phyloP scores from a whole-genome alignment of 495 filamentous ascomycete species.

The Copromyces sp. region DNA sequence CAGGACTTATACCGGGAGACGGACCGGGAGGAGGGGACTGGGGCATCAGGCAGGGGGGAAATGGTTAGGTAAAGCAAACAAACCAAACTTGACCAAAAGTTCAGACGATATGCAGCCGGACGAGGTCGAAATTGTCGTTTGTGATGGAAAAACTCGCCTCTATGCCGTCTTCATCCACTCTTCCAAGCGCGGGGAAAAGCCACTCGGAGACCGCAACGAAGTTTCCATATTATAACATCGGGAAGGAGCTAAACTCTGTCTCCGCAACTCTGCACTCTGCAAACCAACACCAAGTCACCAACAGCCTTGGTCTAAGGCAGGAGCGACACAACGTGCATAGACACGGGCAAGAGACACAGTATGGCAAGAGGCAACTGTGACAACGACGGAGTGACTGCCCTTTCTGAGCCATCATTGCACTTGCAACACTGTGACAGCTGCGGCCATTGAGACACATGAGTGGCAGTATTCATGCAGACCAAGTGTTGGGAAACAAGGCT shows the following conservation, averaged over 20 bases:
- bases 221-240: neutral
- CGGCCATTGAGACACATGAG: neutral
- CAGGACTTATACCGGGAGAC: neutral
- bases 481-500: neutral
- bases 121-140: neutral
- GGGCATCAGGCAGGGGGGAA: neutral
- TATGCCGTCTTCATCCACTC: neutral
- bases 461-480: neutral
- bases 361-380: neutral
- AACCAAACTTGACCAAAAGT: neutral
- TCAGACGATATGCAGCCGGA: neutral
- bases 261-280: neutral
- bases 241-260: neutral
- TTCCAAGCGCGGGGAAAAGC: neutral
- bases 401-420: neutral
- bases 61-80: neutral
- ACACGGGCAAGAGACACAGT: neutral
- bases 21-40: neutral
- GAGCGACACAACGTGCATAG: neutral
- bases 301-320: neutral
- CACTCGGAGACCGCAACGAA: neutral
- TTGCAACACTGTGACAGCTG: neutral
- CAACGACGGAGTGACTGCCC: neutral
- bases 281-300: neutral
- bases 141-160: neutral